A percentile compares a stretch with the other conserved stretches of the same genome.
phyloP scores from a whole-genome alignment of 176 grass and related monocot species.

The Lolium rigidum region DNA sequence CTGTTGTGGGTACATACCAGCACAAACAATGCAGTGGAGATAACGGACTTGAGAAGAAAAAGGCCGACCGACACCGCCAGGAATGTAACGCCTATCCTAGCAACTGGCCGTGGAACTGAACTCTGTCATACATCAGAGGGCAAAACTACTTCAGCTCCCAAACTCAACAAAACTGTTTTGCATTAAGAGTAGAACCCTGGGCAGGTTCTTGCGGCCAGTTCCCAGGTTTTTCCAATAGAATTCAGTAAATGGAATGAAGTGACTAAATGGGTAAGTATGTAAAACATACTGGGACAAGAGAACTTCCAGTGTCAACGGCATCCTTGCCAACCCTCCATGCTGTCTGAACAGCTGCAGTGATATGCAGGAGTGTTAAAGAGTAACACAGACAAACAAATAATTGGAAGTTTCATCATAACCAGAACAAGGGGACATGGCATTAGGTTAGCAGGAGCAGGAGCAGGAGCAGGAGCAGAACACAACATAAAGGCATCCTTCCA shows the following conservation, averaged over 20 bases:
- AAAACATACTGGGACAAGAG: conserved; percentile 72
- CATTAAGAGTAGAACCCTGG: background rate
- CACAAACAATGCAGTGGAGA: conserved; percentile 84
- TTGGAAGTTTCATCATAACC: background rate
- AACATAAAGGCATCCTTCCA: background rate
- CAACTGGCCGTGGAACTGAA: conserved; percentile 81
- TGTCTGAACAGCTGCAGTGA: conserved; percentile 63
- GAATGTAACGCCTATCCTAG: conserved; percentile 70
- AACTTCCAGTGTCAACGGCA: conserved; percentile 63
- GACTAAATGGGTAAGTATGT: background rate
- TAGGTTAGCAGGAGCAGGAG: conserved; percentile 8
- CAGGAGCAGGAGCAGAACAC: background rate
- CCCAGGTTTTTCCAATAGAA: background rate
- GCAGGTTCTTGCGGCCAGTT: background rate
- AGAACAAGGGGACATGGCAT: background rate
- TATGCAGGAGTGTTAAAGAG: background rate
- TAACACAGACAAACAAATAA: background rate
- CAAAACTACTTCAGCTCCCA: conserved; percentile 5
- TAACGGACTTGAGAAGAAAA: conserved; percentile 78
- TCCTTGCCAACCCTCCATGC: conserved; percentile 50
- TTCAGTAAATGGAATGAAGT: background rate
- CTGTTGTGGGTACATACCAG: conserved; percentile 39
- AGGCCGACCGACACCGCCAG: conserved; percentile 45
- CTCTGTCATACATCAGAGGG: conserved; percentile 46
- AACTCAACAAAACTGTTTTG: background rate